Percentiles rank a stretch among this genome's conserved stretches.
phyloP scores from a whole-genome alignment of 345 rosid species.

The Arabis hirsuta region DNA sequence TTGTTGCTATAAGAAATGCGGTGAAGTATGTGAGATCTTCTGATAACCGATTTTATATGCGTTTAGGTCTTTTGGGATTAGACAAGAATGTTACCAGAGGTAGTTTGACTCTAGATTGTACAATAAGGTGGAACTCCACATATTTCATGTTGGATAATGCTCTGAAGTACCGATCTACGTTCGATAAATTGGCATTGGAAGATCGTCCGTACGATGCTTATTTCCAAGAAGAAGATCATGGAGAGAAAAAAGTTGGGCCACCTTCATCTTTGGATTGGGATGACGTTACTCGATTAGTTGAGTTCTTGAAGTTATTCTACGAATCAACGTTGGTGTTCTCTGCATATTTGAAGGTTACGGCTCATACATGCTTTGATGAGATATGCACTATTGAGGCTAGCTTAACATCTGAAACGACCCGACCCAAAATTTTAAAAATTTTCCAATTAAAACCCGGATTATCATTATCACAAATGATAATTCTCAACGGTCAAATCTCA shows the following conservation, averaged over 20 bases:
- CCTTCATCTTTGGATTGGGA: background rate
- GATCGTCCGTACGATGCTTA: background rate
- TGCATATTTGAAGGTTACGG: background rate
- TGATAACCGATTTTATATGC: background rate
- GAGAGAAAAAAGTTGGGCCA: background rate
- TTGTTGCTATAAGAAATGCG: background rate
- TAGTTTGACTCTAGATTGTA: background rate
- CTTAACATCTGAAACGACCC: too few species aligned
- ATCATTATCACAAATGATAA: too few species aligned
- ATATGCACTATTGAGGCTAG: background rate
- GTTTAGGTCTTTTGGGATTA: background rate
- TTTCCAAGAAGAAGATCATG: background rate
- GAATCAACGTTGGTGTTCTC: background rate
- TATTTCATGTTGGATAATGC: background rate
- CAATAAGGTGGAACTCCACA: background rate
- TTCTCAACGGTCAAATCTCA: too few species aligned
- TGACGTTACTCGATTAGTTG: background rate
- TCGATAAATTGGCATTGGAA: background rate
- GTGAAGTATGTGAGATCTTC: background rate
- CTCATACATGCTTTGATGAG: too few species aligned
- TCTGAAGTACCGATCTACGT: background rate
- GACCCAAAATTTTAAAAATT: too few species aligned
- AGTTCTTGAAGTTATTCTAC: background rate
- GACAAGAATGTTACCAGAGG: background rate
- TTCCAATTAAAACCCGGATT: too few species aligned